Base-by-base conservation (phyloP, 192 early-diverging fungal species). In the Backusella sp. region DNA sequence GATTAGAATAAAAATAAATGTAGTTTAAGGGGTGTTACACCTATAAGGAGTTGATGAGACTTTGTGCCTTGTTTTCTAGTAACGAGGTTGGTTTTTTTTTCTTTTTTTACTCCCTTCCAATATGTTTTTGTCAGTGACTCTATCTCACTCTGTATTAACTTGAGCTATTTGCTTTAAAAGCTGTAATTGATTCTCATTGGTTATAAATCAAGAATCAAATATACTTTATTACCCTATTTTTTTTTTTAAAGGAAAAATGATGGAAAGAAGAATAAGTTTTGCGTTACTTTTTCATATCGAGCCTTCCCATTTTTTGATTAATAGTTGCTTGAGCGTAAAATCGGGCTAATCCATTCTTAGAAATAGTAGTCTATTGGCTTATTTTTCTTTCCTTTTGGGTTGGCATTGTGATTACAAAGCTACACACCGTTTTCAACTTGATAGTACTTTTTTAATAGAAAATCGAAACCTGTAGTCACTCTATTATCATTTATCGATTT, bases 11-110 rank as follows among this genome's bases (percentile, higher is more conserved):
- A 59, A 59, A 59, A 59, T 59, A 59, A 59, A 59, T 59, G 56
- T 59, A 59, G 56, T 59, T 59, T 59, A 59, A 59, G 56, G 56
- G 56, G 56, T 59, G 56, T 59, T 59, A 59, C 56, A 59, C 56
- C 37, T 39, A 39, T 59, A 59, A 59, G 56, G 56, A 59, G 56
- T 59, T 59, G 8, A 7, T 23, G 12, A 59, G 56, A 23, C 56
- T 59, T 59, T 59, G 56, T 59, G 56, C 56, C 56, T 59, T 59
- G 56, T 59, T 59, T 59, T 59, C 56, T 59, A 26, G 56, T 23
- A 59, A 59, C 56, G 56, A 59, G 56, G 56, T 59, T 59, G 56
- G 56, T 26, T 59, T 59, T 49, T 49, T 26, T 59, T 28, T 19
- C 0, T 49, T 19, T 17, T 44, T 49, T 59, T 59, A 14, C 56